Base-by-base conservation (phyloP, 106 monocot species). In the Hemerocallis citrina region DNA sequence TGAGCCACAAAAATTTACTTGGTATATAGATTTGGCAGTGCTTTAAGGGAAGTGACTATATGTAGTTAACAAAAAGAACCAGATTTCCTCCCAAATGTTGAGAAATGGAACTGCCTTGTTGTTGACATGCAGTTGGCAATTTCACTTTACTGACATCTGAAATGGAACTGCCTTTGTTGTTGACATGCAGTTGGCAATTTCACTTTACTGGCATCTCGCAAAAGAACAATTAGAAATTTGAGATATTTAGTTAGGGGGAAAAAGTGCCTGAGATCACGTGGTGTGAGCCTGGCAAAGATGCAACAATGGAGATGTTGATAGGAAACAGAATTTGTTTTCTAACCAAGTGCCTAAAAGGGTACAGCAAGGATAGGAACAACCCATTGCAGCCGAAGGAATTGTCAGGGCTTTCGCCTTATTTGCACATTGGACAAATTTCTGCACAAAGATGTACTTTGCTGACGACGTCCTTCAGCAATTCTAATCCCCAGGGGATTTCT, bases 401-500 rank as follows among this genome's bases (percentile, higher is more conserved):
- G 45, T 98, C 96, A 1, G 65, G 84, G 21, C 74, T 98, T 21
- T 98, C 96, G 4, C 96, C 96, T 57, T 98, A 98, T 60, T 72
- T 98, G 24, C 96, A 98, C 57, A 91, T 88, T 68, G 96, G 96
- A 34, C 91, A 91, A 6, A 91, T 98, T 19, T 87, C 96, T 1
- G 77, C 87, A 5, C 96, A 98, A 55, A 70, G 91, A 22, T 87
- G 90, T 55, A 91, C 91, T 27, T 65, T 98, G 37, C 81, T 82
- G 67, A 91, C 96, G 5, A 65, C 51, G 21, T 37, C 57, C 4
- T 42, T 72, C 35, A 79, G 72, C 60, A 91, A 78, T 22, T 75
- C 74, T 49, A 51, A 72, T 56, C 72, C 79, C 0, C 62, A 98
- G 82, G 96, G 91, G 7, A 57, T 49, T 34, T 46, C 5, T 11